These are phyloP conservation scores for Ostreobium quekettii DNA, from an alignment of 139 green algal species.

Conservation along the genomic window DNA sequence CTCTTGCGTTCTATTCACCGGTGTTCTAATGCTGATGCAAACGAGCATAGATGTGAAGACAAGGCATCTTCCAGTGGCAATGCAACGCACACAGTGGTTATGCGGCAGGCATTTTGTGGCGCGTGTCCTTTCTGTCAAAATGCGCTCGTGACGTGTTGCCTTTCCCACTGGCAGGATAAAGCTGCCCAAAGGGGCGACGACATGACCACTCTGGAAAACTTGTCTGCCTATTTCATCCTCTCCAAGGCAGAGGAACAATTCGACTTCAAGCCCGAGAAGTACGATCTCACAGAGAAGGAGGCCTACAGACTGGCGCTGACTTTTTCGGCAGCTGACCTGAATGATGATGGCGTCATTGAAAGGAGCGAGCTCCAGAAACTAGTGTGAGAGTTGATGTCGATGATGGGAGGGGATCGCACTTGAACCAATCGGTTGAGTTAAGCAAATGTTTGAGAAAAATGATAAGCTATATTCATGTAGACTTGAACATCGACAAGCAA, in stretches of 20 bases:
- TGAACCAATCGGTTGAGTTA: background rate
- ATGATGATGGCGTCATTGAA: conserved; percentile 54
- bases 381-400: background rate
- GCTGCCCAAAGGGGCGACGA: conserved; percentile 13
- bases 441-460: conserved; percentile 1
- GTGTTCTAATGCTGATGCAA: no score
- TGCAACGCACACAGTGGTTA: no score
- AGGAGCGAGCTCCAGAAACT: conserved; percentile 37
- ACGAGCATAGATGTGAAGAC: no score
- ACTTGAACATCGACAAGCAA: no score
- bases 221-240: conserved; percentile 65
- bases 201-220: conserved; percentile 47
- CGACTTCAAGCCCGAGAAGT: conserved; percentile 49
- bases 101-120: no score
- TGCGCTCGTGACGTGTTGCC: no score
- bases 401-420: no score
- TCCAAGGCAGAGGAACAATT: conserved; percentile 49
- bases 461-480: no score
- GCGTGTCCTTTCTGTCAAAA: no score
- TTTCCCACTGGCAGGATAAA: no score
- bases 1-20: no score
- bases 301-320: conserved; percentile 55
- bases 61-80: no score
- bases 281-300: conserved; percentile 48
- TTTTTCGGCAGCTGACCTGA: conserved; percentile 58